These are phyloP conservation scores for Skeletonema grethae DNA, from an alignment of 108 stramenopile species.

Conservation along the genomic window DNA sequence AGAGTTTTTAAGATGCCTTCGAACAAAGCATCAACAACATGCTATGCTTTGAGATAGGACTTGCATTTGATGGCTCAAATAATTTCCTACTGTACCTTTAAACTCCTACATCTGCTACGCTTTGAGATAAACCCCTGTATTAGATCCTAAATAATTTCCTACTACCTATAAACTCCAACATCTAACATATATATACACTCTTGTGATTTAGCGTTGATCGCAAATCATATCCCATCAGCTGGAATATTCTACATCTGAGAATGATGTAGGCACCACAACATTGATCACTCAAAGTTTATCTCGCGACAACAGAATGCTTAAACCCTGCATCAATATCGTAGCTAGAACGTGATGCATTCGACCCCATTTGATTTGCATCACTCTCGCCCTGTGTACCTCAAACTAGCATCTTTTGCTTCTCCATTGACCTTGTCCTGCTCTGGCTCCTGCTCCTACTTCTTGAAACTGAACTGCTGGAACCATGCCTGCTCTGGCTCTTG, in stretches of 20 bases:
- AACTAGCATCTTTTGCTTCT: slow-evolving; percentile 42
- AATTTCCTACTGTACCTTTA: too few relatives aligned
- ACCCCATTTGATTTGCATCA: not conserved
- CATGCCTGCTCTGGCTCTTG: slow-evolving; percentile 27
- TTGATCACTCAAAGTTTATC: not conserved
- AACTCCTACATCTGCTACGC: too few relatives aligned
- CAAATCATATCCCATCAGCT: not conserved
- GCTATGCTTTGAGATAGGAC: too few relatives aligned
- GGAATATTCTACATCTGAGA: not conserved
- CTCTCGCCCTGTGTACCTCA: slow-evolving; percentile 1
- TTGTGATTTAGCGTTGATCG: not conserved
- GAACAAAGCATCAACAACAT: too few relatives aligned
- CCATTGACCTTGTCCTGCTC: not conserved
- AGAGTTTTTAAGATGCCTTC: too few relatives aligned
- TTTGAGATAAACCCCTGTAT: too few relatives aligned
- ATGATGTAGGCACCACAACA: not conserved
- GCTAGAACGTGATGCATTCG: not conserved
- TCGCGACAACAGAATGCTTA: not conserved
- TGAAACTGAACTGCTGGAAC: not conserved
- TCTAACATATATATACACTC: too few relatives aligned
- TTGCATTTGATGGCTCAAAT: too few relatives aligned
- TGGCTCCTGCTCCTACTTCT: slow-evolving; percentile 12
- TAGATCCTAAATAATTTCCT: too few relatives aligned
- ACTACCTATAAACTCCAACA: too few relatives aligned
- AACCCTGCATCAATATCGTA: not conserved